phyloP scores from a whole-genome alignment of 2,329 filamentous ascomycete species.

The Scedosporium boydii region DNA sequence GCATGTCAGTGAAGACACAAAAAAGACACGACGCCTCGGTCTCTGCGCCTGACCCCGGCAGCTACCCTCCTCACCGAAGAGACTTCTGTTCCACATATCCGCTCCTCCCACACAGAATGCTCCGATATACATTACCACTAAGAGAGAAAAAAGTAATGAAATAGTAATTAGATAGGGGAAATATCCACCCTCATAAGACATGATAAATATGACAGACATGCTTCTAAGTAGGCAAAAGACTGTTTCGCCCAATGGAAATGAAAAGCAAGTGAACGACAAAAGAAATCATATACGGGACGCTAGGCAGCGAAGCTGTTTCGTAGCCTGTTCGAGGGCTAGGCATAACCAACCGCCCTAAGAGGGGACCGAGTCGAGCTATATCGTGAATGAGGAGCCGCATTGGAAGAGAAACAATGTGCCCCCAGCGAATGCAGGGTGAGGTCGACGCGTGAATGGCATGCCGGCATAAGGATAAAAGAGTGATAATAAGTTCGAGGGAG shows the following conservation, averaged over 20 bases:
- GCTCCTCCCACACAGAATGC: no score
- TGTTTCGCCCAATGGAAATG: neutral
- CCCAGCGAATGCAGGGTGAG: no score
- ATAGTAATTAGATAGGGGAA: neutral
- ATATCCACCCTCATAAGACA: neutral
- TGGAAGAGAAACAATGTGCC: no score
- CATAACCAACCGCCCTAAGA: neutral
- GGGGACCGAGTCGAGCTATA: neutral
- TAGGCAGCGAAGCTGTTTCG: neutral
- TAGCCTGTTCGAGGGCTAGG: neutral
- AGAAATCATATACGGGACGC: neutral
- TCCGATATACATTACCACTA: neutral
- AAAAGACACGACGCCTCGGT: no score
- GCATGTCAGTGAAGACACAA: no score
- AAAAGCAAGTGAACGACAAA: neutral
- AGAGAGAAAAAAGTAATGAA: neutral
- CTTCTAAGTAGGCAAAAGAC: neutral
- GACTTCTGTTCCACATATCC: no score
- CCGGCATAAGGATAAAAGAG: no score
- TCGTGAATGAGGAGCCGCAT: neutral
- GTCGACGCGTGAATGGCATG: no score
- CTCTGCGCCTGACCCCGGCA: no score
- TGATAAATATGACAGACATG: neutral
- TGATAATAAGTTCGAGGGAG: no score
- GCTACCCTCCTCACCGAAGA: no score